Base-by-base conservation (phyloP, 2,329 filamentous ascomycete species). In the Lithohypha guttulata region DNA sequence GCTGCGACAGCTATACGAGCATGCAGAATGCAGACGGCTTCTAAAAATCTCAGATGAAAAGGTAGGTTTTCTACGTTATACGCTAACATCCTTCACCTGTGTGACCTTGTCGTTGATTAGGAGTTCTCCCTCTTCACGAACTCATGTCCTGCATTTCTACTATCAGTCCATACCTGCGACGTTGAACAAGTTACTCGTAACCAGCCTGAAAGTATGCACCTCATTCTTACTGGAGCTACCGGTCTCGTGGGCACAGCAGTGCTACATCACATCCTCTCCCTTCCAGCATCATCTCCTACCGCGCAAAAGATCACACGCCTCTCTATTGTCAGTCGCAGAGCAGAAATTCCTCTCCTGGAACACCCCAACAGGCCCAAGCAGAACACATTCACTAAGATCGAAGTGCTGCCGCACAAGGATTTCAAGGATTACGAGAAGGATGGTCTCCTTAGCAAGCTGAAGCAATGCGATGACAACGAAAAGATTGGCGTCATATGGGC, bases 151-250 rank as follows among this genome's bases (percentile, higher is more conserved):
- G n/a, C n/a, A n/a, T n/a, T n/a, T n/a, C n/a, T n/a, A n/a, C n/a
- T n/a, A n/a, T n/a, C n/a, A n/a, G n/a, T n/a, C n/a, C n/a, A n/a
- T n/a, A n/a, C n/a, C n/a, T n/a, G n/a, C n/a, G n/a, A n/a, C n/a
- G n/a, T n/a, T n/a, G n/a, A n/a, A n/a, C n/a, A n/a, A n/a, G n/a
- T n/a, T n/a, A n/a, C n/a, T n/a, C n/a, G n/a, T n/a, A n/a, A n/a
- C n/a, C n/a, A n/a, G n/a, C n/a, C n/a, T n/a, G n/a, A n/a, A n/a
- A 22, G 6, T 6, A 39, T 39, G 36, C 74, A 78, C 60, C 64
- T 81, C 52, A 76, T 81, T 42, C 65, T 81, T 35, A 81, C 77
- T 0, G 77, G 77, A n/a, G 77, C 75, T 8, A 81, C 77, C 0
- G 78, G 78, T 52, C 65, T 81, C 2, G 70, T 81, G 23, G 78